phyloP scores from a whole-genome alignment of 1,284 basidiomycete species.

The Ceratobasidium papillatum region DNA sequence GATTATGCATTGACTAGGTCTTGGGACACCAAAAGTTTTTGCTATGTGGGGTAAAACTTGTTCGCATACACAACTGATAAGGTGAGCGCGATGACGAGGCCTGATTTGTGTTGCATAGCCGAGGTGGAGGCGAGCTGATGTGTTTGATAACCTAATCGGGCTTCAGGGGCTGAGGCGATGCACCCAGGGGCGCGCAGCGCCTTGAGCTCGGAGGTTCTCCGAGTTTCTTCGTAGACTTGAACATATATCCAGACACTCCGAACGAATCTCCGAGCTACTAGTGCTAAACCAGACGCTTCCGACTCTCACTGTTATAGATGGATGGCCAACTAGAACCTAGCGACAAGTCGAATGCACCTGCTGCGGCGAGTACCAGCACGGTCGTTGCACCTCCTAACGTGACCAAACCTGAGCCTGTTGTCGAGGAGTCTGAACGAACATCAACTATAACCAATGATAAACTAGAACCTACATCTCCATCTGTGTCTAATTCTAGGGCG shows the following conservation, averaged over 20 bases:
- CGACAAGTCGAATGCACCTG: neutral
- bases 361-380: neutral
- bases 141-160: slow-evolving; percentile 15
- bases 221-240: neutral
- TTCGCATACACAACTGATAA: neutral
- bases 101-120: neutral
- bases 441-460: neutral
- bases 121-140: neutral
- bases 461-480: neutral
- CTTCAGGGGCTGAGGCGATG: neutral
- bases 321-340: neutral
- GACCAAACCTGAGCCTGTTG: neutral
- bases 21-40: neutral
- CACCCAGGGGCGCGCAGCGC: neutral
- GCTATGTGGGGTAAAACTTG: neutral
- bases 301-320: neutral
- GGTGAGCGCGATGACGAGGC: neutral
- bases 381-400: neutral
- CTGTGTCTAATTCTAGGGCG: neutral
- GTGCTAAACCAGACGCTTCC: neutral
- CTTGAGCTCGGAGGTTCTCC: neutral
- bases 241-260: neutral
- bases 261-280: neutral
- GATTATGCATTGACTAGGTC: neutral
- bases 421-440: neutral